Base-by-base conservation (phyloP, 2,329 filamentous ascomycete species). In the Fusarium sulawesiense region DNA sequence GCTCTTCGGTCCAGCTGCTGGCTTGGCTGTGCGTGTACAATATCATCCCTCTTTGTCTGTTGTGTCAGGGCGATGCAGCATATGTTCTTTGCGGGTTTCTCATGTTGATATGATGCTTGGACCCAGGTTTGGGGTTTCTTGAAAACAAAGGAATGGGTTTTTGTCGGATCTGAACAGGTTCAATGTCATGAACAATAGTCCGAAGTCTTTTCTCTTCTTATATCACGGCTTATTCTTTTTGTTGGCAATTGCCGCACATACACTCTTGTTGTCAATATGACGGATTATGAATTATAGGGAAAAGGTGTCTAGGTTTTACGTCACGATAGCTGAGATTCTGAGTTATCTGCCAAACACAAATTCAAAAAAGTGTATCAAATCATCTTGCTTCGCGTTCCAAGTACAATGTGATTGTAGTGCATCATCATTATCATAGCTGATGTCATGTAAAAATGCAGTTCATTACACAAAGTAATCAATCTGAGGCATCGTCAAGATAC, bases 1-100 rank as follows among this genome's bases (percentile, higher is more conserved):
- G 21, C n/a, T 46, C 34, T 13, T 21, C 61, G 51, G 42, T 46
- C 59, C 37, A 46, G 56, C 57, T 64, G 53, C 47, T 71, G 55
- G 58, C 47, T 53, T 67, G 47, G 64, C 53, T 74, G 67, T 65
- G 73, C 46, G 66, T 75, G 70, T 75, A 75, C 41, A 62, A 71
- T 53, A 66, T 59, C 37, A 44, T 60, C 66, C 45, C 55, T 64
- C 48, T 3, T 58, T 53, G 45, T 37, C 46, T 58, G 44, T n/a
- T 32, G 23, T 40, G 37, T 42, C 40, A 40, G 47, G 46, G 30
- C 44, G 46, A 68, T 34, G 44, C 47, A 47, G 55, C 32, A 40
- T 54, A 13, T 40, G 20, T 29, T 56, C 51, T 30, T 56, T n/a
- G 56, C 40, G 46, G 25, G 46, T 29, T 55, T 20, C 37, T 30